Evolutionary conservation across 441 rosid species (phyloP), one percentile per base, ranked within the genome.

Genomic region (Populus hybrid): DNA sequence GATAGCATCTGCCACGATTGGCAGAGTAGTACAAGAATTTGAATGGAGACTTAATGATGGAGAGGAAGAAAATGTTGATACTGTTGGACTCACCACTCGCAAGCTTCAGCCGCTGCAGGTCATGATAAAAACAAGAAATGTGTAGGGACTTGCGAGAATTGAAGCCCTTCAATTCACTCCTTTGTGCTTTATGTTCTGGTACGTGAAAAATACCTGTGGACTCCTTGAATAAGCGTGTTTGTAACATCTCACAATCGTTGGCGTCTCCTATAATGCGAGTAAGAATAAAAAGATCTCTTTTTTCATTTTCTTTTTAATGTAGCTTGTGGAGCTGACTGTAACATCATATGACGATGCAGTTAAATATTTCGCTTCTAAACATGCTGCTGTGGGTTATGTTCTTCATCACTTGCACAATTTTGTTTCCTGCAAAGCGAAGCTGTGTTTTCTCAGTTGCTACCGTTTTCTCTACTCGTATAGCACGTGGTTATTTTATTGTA

Each of bases 11-110:
- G 69, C 87, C 8, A 81, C 91, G 2, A 88, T 95, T n/a, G 97
- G 94, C 36, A 89, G 94, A 75, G 81, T 90, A 66, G 90, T 89
- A 20, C 96, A 93, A 83, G 97, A 92, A 79, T 90, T 89, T 18
- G 87, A 89, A 75, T 91, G 95, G 97, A 82, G 83, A 42, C 83
- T 92, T 63, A 79, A 73, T 77, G 93, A 84, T 1, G 92, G 92
- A 0, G 97, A 89, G 74, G 87, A 80, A 84, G 97, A 89, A 40
- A 82, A 89, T 71, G 91, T 92, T 1, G 92, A 92, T 73, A 89
- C 89, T 0, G 74, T 85, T 59, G 91, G 94, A 24, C 90, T 91
- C 35, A 89, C 92, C 6, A 84, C 89, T 67, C 92, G 83, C 73
- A 95, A 92, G 84, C 97, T 89, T 4, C 84, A 87, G 66, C 97